A percentile compares a stretch with the other conserved stretches of the same genome.
phyloP scores from a whole-genome alignment of 2,329 filamentous ascomycete species.

The Pseudocercospora fuligena region DNA sequence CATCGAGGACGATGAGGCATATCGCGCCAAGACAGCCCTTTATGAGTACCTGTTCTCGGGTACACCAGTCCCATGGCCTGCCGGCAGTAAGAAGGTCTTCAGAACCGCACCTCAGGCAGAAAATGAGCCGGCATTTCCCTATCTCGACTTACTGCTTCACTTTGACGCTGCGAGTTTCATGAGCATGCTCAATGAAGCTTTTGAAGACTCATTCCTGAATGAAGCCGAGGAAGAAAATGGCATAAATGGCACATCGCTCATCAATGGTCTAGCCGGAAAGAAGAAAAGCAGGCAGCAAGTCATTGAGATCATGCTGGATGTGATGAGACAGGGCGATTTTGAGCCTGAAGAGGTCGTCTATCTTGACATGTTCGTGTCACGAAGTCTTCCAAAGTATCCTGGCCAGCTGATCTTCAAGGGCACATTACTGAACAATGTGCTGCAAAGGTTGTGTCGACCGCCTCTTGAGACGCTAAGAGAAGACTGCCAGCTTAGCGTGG shows the following conservation, averaged over 20 bases:
- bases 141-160: slow-evolving; percentile 79
- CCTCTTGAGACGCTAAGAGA: slow-evolving; percentile 80
- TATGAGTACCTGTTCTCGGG: slow-evolving; percentile 95
- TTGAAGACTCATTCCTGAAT: slow-evolving; percentile 93
- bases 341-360: slow-evolving; percentile 84
- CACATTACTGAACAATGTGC: slow-evolving; percentile 78
- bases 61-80: slow-evolving; percentile 75
- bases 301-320: slow-evolving; percentile 84
- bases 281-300: slow-evolving; percentile 85
- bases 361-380: slow-evolving; percentile 96
- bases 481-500: slow-evolving; percentile 94
- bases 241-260: slow-evolving; percentile 32
- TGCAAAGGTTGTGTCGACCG: slow-evolving; percentile 82
- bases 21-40: slow-evolving; percentile 80
- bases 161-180: slow-evolving; percentile 92
- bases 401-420: slow-evolving; percentile 93
- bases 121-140: slow-evolving; percentile 78
- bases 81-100: slow-evolving; percentile 64
- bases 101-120: slow-evolving; percentile 60
- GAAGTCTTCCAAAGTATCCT: slow-evolving; percentile 94
- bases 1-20: slow-evolving; percentile 73
- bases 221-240: slow-evolving; percentile 60
- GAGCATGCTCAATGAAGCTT: slow-evolving; percentile 94
- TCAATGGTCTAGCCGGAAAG: slow-evolving; percentile 36
- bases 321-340: slow-evolving; percentile 82